Evolutionary conservation across 2,329 filamentous ascomycete species (phyloP).

Genomic region (Tolypocladium cylindrosporum): DNA sequence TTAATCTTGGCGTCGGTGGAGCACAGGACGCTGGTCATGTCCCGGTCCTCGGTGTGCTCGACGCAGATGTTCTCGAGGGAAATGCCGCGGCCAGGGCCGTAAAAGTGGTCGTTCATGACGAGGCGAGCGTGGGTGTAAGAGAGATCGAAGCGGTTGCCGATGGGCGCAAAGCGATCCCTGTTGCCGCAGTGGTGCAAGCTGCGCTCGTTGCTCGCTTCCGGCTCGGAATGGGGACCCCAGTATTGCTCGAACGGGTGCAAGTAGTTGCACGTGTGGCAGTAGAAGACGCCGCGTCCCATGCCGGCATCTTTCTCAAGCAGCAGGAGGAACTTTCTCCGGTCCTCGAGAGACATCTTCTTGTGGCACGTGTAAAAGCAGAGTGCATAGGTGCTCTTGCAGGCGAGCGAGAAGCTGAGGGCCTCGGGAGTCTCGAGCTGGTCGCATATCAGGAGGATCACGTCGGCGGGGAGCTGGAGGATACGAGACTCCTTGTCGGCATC

Average conservation of each 20-base stretch:
- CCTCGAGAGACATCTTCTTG: slow-evolving; percentile 1
- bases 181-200: slow-evolving; percentile 3
- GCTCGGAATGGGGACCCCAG: slow-evolving; percentile 5
- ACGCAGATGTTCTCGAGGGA: slow-evolving; percentile 8
- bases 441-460: slow-evolving; percentile 9
- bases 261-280: slow-evolving; percentile 9
- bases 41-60: slow-evolving; percentile 6
- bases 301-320: slow-evolving; percentile 8
- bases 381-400: slow-evolving; percentile 6
- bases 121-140: slow-evolving; percentile 10
- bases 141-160: slow-evolving; percentile 9
- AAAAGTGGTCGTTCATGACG: slow-evolving; percentile 11
- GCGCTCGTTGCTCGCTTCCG: background rate
- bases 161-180: slow-evolving; percentile 9
- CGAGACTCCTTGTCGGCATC: background rate
- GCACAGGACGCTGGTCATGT: slow-evolving; percentile 6
- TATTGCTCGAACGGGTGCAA: slow-evolving; percentile 8
- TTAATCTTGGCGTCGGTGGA: slow-evolving; percentile 8
- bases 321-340: slow-evolving; percentile 6
- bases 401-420: slow-evolving; percentile 7
- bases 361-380: slow-evolving; percentile 1
- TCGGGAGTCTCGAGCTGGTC: slow-evolving; percentile 9
- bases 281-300: slow-evolving; percentile 7
- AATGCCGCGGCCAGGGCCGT: slow-evolving; percentile 10
- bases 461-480: slow-evolving; percentile 9